Percentiles rank a stretch among this genome's conserved stretches.
phyloP scores from a whole-genome alignment of 2,329 filamentous ascomycete species.

The Plenodomus tracheiphilus region DNA sequence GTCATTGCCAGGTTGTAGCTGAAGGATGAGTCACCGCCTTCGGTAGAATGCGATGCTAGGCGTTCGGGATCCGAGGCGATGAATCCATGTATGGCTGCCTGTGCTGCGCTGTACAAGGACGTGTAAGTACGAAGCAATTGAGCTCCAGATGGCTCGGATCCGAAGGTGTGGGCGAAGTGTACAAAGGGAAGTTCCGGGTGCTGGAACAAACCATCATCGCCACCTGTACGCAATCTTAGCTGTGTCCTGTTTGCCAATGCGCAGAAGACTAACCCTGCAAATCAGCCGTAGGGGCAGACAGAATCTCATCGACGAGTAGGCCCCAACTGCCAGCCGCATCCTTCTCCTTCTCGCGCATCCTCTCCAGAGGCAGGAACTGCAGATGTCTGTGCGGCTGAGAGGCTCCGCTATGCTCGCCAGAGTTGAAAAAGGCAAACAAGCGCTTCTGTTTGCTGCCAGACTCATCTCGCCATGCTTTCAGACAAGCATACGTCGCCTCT shows the following conservation, averaged over 20 bases:
- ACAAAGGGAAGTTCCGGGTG: constrained; percentile 51
- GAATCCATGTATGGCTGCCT: constrained; percentile 45
- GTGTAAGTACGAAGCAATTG: constrained; percentile 42
- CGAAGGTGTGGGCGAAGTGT: constrained; percentile 52
- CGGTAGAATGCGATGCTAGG: constrained; percentile 26
- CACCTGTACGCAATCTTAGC: constrained; percentile 12
- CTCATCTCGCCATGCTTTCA: constrained; percentile 57
- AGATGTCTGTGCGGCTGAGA: constrained; percentile 73
- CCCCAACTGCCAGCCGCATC: constrained; percentile 48
- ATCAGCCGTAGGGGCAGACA: constrained; percentile 15
- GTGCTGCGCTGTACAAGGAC: constrained; percentile 38
- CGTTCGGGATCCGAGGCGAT: constrained; percentile 41
- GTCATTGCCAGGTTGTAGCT: constrained; percentile 65
- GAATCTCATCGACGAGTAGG: constrained; percentile 53
- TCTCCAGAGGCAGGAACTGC: constrained; percentile 68
- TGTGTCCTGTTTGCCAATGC: background rate
- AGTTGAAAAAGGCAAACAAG: constrained; percentile 72
- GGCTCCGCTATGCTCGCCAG: constrained; percentile 68
- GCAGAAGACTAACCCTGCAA: constrained; percentile 1
- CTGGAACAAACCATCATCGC: constrained; percentile 14
- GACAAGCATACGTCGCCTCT: constrained; percentile 63
- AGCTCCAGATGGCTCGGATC: constrained; percentile 44
- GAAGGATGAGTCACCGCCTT: constrained; percentile 49
- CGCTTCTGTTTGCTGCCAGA: constrained; percentile 37
- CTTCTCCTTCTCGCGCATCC: constrained; percentile 58